Evolutionary conservation across 495 filamentous ascomycete genomes (phyloP).

Genomic region (Aspergillus bertholletiae): DNA sequence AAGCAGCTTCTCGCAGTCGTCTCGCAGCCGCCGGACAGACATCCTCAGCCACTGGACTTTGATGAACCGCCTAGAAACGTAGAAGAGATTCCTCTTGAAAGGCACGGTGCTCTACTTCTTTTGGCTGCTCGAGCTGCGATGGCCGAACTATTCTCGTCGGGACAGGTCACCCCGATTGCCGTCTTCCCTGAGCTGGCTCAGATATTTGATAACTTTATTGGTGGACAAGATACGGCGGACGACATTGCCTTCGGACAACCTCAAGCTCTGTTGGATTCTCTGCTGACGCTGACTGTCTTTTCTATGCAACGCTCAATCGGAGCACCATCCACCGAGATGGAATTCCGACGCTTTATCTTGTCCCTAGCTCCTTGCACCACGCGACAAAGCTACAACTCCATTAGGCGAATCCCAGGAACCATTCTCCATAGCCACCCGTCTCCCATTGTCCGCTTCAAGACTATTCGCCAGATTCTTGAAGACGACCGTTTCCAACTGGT

Average conservation of each 20-base stretch:
- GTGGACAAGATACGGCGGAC: constrained; percentile 38
- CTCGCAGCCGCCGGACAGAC: constrained; percentile 22
- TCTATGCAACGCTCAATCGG: constrained; percentile 23
- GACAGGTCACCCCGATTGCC: constrained; percentile 33
- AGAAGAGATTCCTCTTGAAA: constrained; percentile 70
- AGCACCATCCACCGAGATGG: constrained; percentile 21
- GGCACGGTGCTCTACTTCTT: constrained; percentile 63
- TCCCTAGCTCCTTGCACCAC: constrained; percentile 66
- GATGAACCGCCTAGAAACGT: constrained; percentile 43
- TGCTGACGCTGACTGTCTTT: constrained; percentile 33
- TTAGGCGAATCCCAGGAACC: constrained; percentile 67
- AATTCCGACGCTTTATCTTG: constrained; percentile 46
- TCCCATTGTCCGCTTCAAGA: constrained; percentile 62
- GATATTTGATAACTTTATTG: constrained; percentile 59
- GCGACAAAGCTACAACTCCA: constrained; percentile 63
- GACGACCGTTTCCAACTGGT: constrained; percentile 68
- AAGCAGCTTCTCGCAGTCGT: constrained; percentile 49
- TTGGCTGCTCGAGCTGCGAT: constrained; percentile 49
- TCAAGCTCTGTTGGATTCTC: constrained; percentile 37
- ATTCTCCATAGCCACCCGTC: constrained; percentile 76
- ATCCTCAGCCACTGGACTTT: constrained; percentile 39
- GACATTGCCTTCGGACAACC: constrained; percentile 40
- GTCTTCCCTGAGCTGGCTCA: constrained; percentile 63
- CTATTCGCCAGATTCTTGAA: constrained; percentile 78
- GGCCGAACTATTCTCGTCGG: constrained; percentile 29